phyloP scores from a whole-genome alignment of 352 stramenopile genomes.

The Globisporangium nagaii region DNA sequence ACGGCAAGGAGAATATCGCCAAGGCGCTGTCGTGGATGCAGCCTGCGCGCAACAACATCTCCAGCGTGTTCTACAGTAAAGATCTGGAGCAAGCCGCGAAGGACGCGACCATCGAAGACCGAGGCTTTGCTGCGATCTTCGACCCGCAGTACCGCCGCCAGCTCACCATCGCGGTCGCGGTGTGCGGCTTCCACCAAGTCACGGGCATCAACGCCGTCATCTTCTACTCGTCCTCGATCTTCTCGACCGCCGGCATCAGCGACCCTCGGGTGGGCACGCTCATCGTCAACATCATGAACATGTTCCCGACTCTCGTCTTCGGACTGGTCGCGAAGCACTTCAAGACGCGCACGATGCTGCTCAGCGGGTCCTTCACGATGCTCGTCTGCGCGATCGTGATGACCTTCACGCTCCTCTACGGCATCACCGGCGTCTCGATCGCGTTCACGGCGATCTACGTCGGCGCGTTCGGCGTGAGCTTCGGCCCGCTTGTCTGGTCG shows the following conservation, averaged over 20 bases:
- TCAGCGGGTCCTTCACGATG: slow-evolving; percentile 41
- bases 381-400: slow-evolving; percentile 38
- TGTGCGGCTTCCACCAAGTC: slow-evolving; percentile 38
- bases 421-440: slow-evolving; percentile 30
- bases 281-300: slow-evolving; percentile 35
- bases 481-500: slow-evolving; percentile 41
- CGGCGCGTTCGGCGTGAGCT: slow-evolving; percentile 30
- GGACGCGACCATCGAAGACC: background rate
- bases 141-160: slow-evolving; percentile 20
- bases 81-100: slow-evolving; percentile 1
- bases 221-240: slow-evolving; percentile 42
- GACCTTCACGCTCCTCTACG: slow-evolving; percentile 35
- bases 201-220: slow-evolving; percentile 51
- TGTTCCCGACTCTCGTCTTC: slow-evolving; percentile 22
- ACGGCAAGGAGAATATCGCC: slow-evolving; percentile 28
- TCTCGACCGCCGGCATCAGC: slow-evolving; percentile 35
- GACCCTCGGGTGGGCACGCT: slow-evolving; percentile 32
- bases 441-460: slow-evolving; percentile 47
- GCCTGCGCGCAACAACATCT: background rate
- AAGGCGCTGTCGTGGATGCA: slow-evolving; percentile 28
- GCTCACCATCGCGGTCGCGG: slow-evolving; percentile 28
- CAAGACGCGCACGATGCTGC: slow-evolving; percentile 46
- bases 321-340: slow-evolving; percentile 33
- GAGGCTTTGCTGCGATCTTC: slow-evolving; percentile 12
- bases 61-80: slow-evolving; percentile 1